Evolutionary conservation across 441 rosid species (phyloP).

Genomic region (Pelargonium fulgidum): DNA sequence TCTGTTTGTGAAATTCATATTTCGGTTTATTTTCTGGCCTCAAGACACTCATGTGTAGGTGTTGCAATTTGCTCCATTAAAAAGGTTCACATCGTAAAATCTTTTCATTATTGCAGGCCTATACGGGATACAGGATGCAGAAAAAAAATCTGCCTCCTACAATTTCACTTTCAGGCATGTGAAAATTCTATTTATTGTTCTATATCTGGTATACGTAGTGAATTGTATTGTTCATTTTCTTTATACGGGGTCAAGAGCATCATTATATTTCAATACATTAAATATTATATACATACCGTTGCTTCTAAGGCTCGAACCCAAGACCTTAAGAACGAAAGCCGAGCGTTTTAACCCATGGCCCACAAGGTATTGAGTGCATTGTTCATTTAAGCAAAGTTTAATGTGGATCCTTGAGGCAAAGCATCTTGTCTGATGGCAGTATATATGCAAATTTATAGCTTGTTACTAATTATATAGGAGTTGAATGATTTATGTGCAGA

Average conservation of each 20-base stretch:
- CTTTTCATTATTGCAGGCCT: slow-evolving; percentile 35
- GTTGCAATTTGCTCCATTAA: not conserved
- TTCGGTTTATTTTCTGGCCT: not conserved
- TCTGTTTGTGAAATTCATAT: not conserved
- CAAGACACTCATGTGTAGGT: not conserved
- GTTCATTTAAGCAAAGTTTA: not conserved
- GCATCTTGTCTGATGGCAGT: not conserved
- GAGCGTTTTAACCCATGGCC: no score
- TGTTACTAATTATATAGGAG: not conserved
- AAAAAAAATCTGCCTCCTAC: slow-evolving; percentile 39
- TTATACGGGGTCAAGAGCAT: no score
- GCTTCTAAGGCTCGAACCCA: no score
- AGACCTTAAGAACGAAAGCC: no score
- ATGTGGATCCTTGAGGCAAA: not conserved
- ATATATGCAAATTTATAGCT: not conserved
- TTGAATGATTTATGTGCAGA: not conserved
- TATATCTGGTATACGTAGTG: slow-evolving; percentile 3
- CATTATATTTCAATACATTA: no score
- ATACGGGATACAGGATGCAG: slow-evolving; percentile 40
- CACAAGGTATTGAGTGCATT: not conserved
- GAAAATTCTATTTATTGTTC: slow-evolving; percentile 11
- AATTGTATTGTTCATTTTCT: not conserved
- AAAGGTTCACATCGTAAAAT: not conserved
- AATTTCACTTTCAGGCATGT: slow-evolving; percentile 58
- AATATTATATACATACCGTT: no score